phyloP scores from a whole-genome alignment of 148 eudicot genomes.

The Persicaria tinctoria region DNA sequence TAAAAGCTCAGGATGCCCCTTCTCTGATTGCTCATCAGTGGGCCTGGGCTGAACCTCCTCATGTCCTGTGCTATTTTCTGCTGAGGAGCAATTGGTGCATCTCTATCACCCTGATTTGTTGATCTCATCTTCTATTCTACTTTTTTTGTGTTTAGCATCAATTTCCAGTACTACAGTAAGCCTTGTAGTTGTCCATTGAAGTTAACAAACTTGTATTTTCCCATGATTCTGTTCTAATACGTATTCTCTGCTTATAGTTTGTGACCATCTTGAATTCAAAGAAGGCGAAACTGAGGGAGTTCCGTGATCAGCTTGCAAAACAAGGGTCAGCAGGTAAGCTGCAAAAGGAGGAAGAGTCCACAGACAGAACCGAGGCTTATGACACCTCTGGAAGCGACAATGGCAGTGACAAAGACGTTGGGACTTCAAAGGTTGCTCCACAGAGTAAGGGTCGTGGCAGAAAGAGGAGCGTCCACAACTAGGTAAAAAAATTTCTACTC shows the following conservation, averaged over 20 bases:
- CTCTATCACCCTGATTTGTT: neutral
- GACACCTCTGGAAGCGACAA: constrained; percentile 18
- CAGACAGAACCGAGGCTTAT: constrained; percentile 59
- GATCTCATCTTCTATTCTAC: neutral
- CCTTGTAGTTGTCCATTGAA: neutral
- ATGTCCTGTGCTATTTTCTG: no score
- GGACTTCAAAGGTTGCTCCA: constrained; percentile 35
- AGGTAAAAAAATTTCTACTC: neutral
- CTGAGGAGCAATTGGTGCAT: neutral
- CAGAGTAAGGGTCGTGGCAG: constrained; percentile 33
- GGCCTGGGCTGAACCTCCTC: no score
- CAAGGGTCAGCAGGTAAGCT: constrained; percentile 29
- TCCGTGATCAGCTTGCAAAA: constrained; percentile 53
- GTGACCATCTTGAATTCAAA: constrained; percentile 73
- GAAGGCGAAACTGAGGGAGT: constrained; percentile 86
- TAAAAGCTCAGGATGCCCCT: no score
- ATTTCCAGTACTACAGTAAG: neutral
- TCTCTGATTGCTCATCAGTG: no score
- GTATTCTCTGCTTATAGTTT: constrained; percentile 42
- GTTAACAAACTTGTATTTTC: neutral
- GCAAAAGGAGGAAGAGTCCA: constrained; percentile 55
- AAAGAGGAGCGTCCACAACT: constrained; percentile 27
- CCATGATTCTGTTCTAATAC: neutral
- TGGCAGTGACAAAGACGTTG: constrained; percentile 31
- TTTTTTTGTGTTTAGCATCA: neutral